These are phyloP conservation scores for Firmiana major DNA, from an alignment of 345 rosid genomes.

Conservation along the genomic window DNA sequence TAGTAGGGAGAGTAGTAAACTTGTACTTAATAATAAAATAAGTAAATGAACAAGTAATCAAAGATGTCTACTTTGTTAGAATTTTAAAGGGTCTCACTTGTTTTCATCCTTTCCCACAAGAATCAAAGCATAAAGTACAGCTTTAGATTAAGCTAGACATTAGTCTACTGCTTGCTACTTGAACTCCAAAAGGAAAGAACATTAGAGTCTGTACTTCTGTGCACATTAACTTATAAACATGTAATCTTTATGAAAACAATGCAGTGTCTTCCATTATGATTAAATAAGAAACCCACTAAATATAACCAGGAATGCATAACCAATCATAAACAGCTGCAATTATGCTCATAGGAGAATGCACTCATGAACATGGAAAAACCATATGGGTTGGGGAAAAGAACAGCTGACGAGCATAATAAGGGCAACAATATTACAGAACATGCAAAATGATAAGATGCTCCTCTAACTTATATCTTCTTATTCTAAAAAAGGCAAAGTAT, in stretches of 20 bases:
- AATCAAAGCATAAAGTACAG: background rate
- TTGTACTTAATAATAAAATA: background rate
- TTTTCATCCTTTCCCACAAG: background rate
- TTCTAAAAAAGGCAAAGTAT: background rate
- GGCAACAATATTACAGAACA: background rate
- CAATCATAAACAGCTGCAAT: background rate
- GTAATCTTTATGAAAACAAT: background rate
- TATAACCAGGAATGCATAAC: background rate
- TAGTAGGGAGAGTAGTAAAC: background rate
- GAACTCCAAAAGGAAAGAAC: slow-evolving; percentile 1
- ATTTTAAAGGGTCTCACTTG: slow-evolving; percentile 1
- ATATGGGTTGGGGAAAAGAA: background rate
- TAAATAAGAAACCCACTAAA: background rate
- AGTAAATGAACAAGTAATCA: background rate
- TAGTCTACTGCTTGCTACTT: background rate
- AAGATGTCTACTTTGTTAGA: background rate
- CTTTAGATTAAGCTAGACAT: background rate
- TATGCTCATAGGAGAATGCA: background rate
- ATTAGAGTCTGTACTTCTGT: background rate
- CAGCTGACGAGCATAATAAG: background rate
- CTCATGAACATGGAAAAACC: background rate
- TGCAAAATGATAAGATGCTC: background rate
- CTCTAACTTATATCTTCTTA: background rate
- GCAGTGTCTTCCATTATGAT: slow-evolving; percentile 1
- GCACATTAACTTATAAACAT: background rate